These are phyloP conservation scores for Ogataea parapolymorpha DNA, from an alignment of 805 yeast genomes.

Conservation along the genomic window DNA sequence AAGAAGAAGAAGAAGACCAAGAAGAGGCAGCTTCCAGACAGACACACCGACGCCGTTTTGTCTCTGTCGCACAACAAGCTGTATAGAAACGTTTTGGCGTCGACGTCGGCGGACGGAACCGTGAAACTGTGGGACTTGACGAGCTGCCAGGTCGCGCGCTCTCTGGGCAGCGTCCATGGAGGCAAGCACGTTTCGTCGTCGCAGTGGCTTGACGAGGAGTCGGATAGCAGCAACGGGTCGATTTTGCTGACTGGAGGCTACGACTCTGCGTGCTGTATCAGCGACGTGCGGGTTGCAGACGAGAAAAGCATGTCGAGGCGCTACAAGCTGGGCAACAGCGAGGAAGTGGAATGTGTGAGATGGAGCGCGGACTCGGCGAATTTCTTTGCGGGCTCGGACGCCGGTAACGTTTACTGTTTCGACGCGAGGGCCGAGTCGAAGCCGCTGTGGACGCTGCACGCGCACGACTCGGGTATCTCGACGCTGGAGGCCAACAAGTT, in stretches of 20 bases:
- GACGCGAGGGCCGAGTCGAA: constrained; percentile 68
- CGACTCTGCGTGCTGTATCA: constrained; percentile 75
- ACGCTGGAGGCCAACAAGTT: constrained; percentile 66
- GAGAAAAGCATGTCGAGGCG: constrained; percentile 56
- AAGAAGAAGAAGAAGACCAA: constrained; percentile 52
- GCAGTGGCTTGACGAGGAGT: constrained; percentile 69
- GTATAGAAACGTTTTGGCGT: constrained; percentile 83
- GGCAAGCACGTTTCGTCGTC: constrained; percentile 80
- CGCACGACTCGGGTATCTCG: constrained; percentile 93
- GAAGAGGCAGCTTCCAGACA: constrained; percentile 57
- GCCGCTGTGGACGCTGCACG: constrained; percentile 93
- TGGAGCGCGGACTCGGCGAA: constrained; percentile 57
- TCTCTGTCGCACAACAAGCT: constrained; percentile 78
- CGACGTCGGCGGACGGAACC: constrained; percentile 93
- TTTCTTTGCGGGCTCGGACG: constrained; percentile 87
- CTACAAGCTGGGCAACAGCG: constrained; percentile 52
- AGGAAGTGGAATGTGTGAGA: constrained; percentile 79
- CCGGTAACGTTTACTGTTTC: constrained; percentile 83
- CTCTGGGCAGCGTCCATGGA: constrained; percentile 67
- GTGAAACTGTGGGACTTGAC: constrained; percentile 93
- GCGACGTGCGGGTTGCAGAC: constrained; percentile 78
- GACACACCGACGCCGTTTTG: constrained; percentile 92
- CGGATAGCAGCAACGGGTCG: constrained; percentile 46
- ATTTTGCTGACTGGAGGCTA: constrained; percentile 89
- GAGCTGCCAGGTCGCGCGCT: constrained; percentile 70